These are phyloP conservation scores for Neotropicomus parvogracilis DNA, from an alignment of 1,284 basidiomycete genomes.

Conservation along the genomic window DNA sequence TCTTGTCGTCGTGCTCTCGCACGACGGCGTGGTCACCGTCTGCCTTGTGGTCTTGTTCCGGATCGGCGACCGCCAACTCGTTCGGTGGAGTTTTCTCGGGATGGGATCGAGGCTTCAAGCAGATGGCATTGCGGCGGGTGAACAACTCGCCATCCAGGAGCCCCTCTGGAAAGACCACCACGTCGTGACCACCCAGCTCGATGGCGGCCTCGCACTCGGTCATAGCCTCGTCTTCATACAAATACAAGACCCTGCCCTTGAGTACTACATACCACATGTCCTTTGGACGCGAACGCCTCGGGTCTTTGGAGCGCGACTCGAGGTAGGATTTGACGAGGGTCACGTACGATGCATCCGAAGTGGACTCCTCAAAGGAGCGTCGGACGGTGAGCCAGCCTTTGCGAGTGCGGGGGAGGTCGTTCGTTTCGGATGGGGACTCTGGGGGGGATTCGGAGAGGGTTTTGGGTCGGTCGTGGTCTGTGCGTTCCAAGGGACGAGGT, in stretches of 20 bases:
- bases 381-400: constrained; percentile 86
- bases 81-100: constrained; percentile 40
- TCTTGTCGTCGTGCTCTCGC: constrained; percentile 47
- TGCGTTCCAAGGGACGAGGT: constrained; percentile 28
- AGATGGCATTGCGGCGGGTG: constrained; percentile 83
- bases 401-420: constrained; percentile 61
- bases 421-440: constrained; percentile 33
- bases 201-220: constrained; percentile 84
- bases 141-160: constrained; percentile 83
- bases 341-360: constrained; percentile 62
- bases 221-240: constrained; percentile 89
- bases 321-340: constrained; percentile 68
- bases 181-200: constrained; percentile 71
- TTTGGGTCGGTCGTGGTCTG: constrained; percentile 30
- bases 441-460: constrained; percentile 27
- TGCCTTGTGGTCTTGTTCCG: constrained; percentile 38
- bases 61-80: constrained; percentile 47
- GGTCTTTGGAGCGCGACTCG: constrained; percentile 73
- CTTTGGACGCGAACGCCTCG: constrained; percentile 73
- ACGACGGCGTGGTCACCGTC: constrained; percentile 36
- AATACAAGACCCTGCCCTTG: constrained; percentile 84
- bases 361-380: constrained; percentile 69
- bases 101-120: constrained; percentile 55
- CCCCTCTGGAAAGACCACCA: constrained; percentile 70
- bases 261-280: constrained; percentile 88